These are phyloP conservation scores for Solanum chmielewskii DNA, from an alignment of 257 asterid genomes.

Conservation along the genomic window DNA sequence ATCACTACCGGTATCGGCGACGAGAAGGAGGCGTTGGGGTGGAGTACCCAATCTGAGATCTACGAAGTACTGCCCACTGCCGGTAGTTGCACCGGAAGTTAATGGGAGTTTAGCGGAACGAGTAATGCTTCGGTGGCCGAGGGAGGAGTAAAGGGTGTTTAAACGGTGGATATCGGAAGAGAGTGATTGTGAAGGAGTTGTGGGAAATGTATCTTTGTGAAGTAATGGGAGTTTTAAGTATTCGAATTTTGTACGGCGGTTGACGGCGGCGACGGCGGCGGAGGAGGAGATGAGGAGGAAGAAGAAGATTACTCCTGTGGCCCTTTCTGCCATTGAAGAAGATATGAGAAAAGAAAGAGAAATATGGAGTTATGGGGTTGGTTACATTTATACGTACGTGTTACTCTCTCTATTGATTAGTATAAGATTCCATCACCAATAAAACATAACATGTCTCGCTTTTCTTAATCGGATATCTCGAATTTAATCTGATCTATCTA, in stretches of 20 bases:
- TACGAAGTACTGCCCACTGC: constrained; percentile 81
- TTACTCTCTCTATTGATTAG: background rate
- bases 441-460: background rate
- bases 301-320: background rate
- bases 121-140: background rate
- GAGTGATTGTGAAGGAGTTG: constrained; percentile 37
- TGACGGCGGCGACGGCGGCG: background rate
- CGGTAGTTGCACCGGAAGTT: constrained; percentile 63
- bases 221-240: constrained; percentile 65
- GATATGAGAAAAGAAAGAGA: background rate
- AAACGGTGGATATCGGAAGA: constrained; percentile 55
- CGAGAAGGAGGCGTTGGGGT: constrained; percentile 52
- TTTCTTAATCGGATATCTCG: accelerated
- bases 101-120: constrained; percentile 36
- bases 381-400: background rate
- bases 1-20: constrained; percentile 90
- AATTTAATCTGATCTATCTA: accelerated
- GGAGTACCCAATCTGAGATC: constrained; percentile 70
- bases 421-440: background rate
- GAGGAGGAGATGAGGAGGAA: constrained; percentile 15
- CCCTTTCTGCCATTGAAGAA: background rate
- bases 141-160: constrained; percentile 25
- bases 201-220: constrained; percentile 33
- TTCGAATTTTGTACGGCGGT: background rate
- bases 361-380: background rate